phyloP scores from a whole-genome alignment of 2,329 filamentous ascomycete species.

The Zasmidium angulare region DNA sequence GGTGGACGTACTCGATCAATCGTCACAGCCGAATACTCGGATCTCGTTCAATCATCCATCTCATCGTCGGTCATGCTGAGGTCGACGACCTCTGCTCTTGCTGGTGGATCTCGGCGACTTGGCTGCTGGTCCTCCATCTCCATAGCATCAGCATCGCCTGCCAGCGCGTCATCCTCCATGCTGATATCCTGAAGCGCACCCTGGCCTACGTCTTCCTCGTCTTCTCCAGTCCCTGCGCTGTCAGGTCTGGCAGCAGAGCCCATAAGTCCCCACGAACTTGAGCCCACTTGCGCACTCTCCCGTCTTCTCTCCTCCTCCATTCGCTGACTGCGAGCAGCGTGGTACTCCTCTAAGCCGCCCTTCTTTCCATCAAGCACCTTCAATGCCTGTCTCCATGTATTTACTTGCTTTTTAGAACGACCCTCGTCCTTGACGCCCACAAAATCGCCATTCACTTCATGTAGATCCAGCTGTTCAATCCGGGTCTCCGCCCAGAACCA shows the following conservation, averaged over 20 bases:
- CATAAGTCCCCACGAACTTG: conserved; percentile 18
- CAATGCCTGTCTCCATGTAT: conserved; percentile 28
- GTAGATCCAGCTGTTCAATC: conserved; percentile 56
- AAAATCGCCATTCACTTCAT: conserved; percentile 21
- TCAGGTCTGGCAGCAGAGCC: conserved; percentile 6
- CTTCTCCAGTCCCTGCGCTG: conserved; percentile 10
- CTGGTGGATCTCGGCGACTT: background rate
- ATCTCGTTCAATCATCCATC: background rate
- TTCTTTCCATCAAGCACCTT: conserved; percentile 30
- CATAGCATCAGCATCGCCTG: background rate
- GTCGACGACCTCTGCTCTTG: too few relatives aligned
- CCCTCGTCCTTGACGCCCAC: conserved; percentile 21
- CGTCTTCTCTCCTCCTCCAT: conserved; percentile 15
- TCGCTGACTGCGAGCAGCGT: conserved; percentile 24
- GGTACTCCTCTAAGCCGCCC: conserved; percentile 25
- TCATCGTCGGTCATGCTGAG: background rate
- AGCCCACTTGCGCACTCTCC: conserved; percentile 4
- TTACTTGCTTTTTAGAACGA: conserved; percentile 21
- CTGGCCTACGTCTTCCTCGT: conserved; percentile 9
- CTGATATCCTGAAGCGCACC: conserved; percentile 1
- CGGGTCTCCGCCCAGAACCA: conserved; percentile 62
- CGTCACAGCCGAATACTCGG: too few relatives aligned
- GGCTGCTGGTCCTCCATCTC: background rate
- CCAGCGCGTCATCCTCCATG: background rate
- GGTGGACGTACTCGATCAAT: too few relatives aligned